Evolutionary conservation across 371 early-diverging fungal species (phyloP), one percentile per base, ranked within the genome.

Genomic region (Mortierella sp.): DNA sequence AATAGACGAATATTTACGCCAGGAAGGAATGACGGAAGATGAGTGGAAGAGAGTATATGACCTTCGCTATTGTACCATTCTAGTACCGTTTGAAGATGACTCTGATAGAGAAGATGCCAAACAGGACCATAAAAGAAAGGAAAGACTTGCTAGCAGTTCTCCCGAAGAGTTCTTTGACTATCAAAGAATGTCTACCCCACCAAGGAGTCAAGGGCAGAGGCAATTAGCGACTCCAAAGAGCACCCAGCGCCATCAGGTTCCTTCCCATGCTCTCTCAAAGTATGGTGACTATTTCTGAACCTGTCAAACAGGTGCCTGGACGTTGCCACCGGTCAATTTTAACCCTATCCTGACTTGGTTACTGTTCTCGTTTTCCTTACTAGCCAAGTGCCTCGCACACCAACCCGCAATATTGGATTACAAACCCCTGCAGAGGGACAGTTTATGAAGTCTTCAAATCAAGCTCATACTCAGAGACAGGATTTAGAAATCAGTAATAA

Each of bases 21-120:
- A 47, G 35, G 79, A 79, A 59, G 80, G 74, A 9, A 37, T 70
- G 28, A 35, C 74, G 15, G 70, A 79, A 6, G 80, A 79, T 3
- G 70, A 74, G 17, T 74, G 66, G 63, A 51, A 79, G 59, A 66
- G 80, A 5, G 60, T 79, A 13, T 79, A 67, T 32, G 74, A 79
- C 42, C 65, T 79, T 45, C 63, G 80, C 9, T 79, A 74, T 53
- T 74, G 80, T 59, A 73, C 74, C 23, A 73, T 79, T 45, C 70
- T 74, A 2, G 80, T 79, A 28, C 80, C 80, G 1, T 69, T 69
- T 29, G 67, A 43, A 26, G 53, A 49, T 15, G 51, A 26, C 15
- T 55, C 28, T 15, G 43, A 32, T 31, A 15, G 66, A 6, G 61
- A 66, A 15, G 61, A 51, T 19, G 26, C 17, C 26, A n/a, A 32